Conservation (phyloP, 345 rosid genomes). For the Lenwebbia sp. region DNA sequence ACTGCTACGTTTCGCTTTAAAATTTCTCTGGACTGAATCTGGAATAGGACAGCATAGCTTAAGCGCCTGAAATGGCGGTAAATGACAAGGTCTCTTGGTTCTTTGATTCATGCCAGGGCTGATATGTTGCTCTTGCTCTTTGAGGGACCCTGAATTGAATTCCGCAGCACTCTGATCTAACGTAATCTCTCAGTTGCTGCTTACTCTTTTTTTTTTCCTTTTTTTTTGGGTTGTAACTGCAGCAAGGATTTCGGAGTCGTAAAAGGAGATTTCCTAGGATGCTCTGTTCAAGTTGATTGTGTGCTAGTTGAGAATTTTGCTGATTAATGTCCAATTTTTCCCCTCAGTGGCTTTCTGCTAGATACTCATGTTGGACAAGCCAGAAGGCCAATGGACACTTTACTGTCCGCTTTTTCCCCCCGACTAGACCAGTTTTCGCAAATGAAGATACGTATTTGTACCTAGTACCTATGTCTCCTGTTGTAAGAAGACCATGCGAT, state of each 20-base stretch:
- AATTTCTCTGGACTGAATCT: not conserved
- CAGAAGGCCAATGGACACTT: not conserved
- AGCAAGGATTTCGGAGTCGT: not conserved
- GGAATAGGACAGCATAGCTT: not conserved
- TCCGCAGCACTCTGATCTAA: not conserved
- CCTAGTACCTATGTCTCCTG: not conserved
- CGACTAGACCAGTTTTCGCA: not conserved
- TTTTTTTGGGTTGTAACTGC: not conserved
- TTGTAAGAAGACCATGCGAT: not conserved
- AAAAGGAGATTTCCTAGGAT: not conserved
- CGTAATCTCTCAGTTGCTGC: not conserved
- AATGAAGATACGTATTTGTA: not conserved
- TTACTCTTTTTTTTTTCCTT: not conserved
- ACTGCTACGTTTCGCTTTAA: not conserved
- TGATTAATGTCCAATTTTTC: not conserved
- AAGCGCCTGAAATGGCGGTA: not conserved
- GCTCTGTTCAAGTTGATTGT: not conserved
- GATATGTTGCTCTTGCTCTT: not conserved
- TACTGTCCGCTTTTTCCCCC: not conserved
- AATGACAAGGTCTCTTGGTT: not conserved
- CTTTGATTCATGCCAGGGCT: not conserved
- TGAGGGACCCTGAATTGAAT: not conserved
- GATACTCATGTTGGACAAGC: not conserved
- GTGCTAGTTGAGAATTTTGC: not conserved
- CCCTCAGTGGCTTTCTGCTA: not conserved